Conservation (phyloP, 352 stramenopile genomes). For the Pythium utonaiense region DNA sequence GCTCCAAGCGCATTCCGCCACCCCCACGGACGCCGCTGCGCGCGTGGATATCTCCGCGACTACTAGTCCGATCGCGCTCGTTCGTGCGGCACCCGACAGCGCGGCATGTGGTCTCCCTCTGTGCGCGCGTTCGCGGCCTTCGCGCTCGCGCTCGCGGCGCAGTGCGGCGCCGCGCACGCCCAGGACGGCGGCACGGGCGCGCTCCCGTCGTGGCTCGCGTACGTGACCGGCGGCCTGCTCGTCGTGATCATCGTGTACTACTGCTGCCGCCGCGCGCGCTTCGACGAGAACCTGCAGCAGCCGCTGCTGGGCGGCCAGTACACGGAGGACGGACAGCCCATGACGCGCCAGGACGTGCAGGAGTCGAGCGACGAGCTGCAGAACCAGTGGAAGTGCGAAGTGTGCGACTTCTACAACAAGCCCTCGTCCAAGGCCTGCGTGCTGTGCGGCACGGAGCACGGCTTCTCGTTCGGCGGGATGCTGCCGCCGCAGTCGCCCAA, state of each 20-base stretch:
- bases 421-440: slow-evolving; percentile 68
- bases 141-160: slow-evolving; percentile 28
- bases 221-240: slow-evolving; percentile 76
- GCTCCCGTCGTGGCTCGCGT: slow-evolving; percentile 78
- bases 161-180: slow-evolving; percentile 24
- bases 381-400: slow-evolving; percentile 84
- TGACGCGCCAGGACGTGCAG: slow-evolving; percentile 85
- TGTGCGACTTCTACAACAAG: slow-evolving; percentile 90
- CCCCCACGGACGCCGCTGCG: background rate
- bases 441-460: slow-evolving; percentile 76
- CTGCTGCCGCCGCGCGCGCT: slow-evolving; percentile 79
- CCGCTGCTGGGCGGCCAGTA: slow-evolving; percentile 82
- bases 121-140: slow-evolving; percentile 24
- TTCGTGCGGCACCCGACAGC: slow-evolving; percentile 1
- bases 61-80: background rate
- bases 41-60: slow-evolving; percentile 5
- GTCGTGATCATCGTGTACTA: slow-evolving; percentile 89
- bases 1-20: too few relatives aligned
- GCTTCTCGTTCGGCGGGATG: slow-evolving; percentile 66
- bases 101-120: slow-evolving; percentile 19
- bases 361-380: slow-evolving; percentile 78
- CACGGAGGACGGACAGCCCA: slow-evolving; percentile 82
- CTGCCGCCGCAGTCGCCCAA: background rate
- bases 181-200: slow-evolving; percentile 29
- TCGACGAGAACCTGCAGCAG: slow-evolving; percentile 86